phyloP scores from a whole-genome alignment of 768 basidiomycete species.

The Fomitopsis serialis region DNA sequence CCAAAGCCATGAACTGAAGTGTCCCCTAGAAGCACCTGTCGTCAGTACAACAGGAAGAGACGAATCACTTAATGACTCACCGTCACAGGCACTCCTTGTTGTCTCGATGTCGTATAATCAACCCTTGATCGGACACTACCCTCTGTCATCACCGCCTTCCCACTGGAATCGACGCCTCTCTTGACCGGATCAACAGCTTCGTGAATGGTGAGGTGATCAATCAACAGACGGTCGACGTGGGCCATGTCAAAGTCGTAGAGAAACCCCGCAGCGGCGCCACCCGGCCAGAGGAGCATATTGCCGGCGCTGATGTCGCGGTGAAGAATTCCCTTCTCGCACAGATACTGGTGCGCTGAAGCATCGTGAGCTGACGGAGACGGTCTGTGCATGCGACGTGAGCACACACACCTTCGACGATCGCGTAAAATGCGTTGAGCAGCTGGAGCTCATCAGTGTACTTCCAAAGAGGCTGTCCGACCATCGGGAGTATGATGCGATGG shows the following conservation, averaged over 20 bases:
- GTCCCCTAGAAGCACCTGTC: constrained; percentile 20
- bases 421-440: constrained; percentile 1
- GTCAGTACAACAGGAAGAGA: too few relatives aligned
- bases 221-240: constrained; percentile 24
- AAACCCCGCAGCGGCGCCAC: neutral
- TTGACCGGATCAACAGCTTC: constrained; percentile 20
- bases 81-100: neutral
- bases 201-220: too few relatives aligned
- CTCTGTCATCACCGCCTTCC: neutral
- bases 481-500: constrained; percentile 6
- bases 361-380: too few relatives aligned
- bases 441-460: constrained; percentile 3
- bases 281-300: constrained; percentile 25
- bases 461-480: constrained; percentile 7
- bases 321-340: constrained; percentile 21
- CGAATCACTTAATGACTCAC: neutral
- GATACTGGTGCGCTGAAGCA: constrained; percentile 16
- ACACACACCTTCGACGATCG: constrained; percentile 4
- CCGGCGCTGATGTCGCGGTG: constrained; percentile 31
- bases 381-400: too few relatives aligned
- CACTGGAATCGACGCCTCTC: neutral
- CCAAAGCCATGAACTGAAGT: constrained; percentile 20
- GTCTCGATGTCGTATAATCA: neutral
- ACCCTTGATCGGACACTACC: neutral
- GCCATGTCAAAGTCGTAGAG: constrained; percentile 2